Conservation (phyloP, 768 basidiomycete species). For the Hygrophorus russula region DNA sequence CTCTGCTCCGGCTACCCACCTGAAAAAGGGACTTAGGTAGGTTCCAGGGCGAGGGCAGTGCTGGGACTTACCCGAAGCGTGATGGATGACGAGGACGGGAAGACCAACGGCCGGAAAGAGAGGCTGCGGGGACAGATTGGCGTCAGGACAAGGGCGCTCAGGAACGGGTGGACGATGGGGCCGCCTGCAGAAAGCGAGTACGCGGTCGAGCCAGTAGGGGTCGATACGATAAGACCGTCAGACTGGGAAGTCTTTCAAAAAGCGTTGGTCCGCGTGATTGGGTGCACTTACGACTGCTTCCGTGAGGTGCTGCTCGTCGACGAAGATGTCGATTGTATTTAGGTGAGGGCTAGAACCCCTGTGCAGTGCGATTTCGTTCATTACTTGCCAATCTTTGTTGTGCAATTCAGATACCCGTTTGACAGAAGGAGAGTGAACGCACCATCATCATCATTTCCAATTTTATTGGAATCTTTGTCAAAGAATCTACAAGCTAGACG, state of each 20-base stretch:
- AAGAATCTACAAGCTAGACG: conserved; percentile 75
- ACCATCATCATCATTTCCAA: conserved; percentile 52
- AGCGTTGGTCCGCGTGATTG: conserved; percentile 1
- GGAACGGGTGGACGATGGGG: conserved; percentile 89
- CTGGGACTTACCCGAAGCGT: conserved; percentile 50
- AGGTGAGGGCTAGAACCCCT: conserved; percentile 86
- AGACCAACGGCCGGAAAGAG: conserved; percentile 84
- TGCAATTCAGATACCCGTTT: neutral
- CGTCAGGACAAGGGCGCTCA: conserved; percentile 83
- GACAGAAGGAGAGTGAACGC: conserved; percentile 10
- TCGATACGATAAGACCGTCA: conserved; percentile 89
- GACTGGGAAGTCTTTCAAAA: conserved; percentile 38
- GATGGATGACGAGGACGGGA: conserved; percentile 71
- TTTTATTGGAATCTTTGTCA: conserved; percentile 44
- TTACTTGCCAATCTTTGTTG: conserved; percentile 81
- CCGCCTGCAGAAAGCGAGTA: conserved; percentile 94
- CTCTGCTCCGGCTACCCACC: conserved; percentile 79
- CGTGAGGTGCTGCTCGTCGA: conserved; percentile 90
- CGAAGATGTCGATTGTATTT: conserved; percentile 87
- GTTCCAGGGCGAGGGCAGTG: conserved; percentile 1
- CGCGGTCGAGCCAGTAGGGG: conserved; percentile 93
- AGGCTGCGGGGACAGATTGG: conserved; percentile 94
- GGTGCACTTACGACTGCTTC: conserved; percentile 74
- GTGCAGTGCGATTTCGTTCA: conserved; percentile 94
- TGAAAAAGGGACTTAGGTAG: conserved; percentile 16